Evolutionary conservation across 192 early-diverging fungal genomes (phyloP).

Genomic region (Mortierella claussenii): DNA sequence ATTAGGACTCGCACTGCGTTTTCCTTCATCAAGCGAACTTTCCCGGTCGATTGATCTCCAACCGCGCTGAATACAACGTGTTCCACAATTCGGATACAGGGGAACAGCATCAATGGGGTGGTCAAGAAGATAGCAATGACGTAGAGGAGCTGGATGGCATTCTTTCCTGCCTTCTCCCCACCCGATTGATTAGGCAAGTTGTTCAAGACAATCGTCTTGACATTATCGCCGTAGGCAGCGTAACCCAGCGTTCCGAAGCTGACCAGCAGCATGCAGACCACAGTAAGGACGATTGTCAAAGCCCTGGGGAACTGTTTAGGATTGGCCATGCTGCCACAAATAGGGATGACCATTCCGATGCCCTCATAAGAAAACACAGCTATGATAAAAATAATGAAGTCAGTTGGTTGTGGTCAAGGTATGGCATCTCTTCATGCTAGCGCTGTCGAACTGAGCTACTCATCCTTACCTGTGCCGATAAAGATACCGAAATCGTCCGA

Average conservation of each 20-base stretch:
- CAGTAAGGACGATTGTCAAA: conserved; percentile 73
- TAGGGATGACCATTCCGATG: conserved; percentile 85
- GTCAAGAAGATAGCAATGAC: conserved; percentile 89
- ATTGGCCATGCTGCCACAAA: conserved; percentile 86
- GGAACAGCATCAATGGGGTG: conserved; percentile 88
- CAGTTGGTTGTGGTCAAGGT: too few relatives aligned
- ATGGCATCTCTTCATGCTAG: too few relatives aligned
- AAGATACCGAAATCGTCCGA: conserved; percentile 39
- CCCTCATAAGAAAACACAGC: conserved; percentile 96
- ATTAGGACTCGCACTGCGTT: conserved; percentile 79
- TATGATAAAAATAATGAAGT: conserved; percentile 59
- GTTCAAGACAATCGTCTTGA: conserved; percentile 85
- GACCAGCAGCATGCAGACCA: conserved; percentile 79
- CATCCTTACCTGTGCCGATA: conserved; percentile 54
- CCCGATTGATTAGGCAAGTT: conserved; percentile 71
- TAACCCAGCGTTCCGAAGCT: conserved; percentile 82
- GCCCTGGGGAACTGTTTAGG: conserved; percentile 84
- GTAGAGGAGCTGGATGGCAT: conserved; percentile 84
- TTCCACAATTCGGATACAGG: conserved; percentile 91
- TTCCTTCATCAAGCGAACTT: conserved; percentile 76
- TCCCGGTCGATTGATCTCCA: conserved; percentile 55
- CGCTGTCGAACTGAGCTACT: too few relatives aligned
- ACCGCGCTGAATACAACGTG: conserved; percentile 71
- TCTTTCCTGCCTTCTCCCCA: conserved; percentile 63
- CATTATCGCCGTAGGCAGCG: conserved; percentile 81